phyloP scores from a whole-genome alignment of 495 filamentous ascomycete species.

The Mycothermus thermophilus region DNA sequence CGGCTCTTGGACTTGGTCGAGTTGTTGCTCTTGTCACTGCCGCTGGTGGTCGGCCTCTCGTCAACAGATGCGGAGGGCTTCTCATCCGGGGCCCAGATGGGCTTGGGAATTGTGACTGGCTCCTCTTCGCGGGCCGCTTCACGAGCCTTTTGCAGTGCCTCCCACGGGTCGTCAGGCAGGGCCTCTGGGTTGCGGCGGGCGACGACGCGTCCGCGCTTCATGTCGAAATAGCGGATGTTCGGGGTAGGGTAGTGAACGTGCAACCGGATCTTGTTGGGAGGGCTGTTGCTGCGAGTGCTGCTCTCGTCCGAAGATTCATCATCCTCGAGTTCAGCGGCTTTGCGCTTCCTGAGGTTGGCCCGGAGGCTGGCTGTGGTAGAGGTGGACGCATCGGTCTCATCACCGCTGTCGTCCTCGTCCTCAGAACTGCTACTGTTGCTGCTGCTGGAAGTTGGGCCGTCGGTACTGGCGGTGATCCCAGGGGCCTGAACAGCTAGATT shows the following conservation, averaged over 20 bases:
- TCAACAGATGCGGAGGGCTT: background rate
- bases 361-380: constrained; percentile 14
- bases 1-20: background rate
- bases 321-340: constrained; percentile 1
- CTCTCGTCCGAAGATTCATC: background rate
- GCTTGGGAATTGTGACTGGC: no score
- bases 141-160: no score
- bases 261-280: constrained; percentile 12
- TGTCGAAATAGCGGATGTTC: constrained; percentile 5
- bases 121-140: no score
- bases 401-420: constrained; percentile 2
- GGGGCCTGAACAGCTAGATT: constrained; percentile 3
- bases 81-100: no score
- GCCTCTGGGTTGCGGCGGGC: constrained; percentile 7
- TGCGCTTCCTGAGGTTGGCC: constrained; percentile 14
- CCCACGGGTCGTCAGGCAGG: no score
- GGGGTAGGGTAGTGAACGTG: constrained; percentile 7
- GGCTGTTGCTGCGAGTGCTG: no score
- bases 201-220: constrained; percentile 6
- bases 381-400: constrained; percentile 13
- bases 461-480: background rate
- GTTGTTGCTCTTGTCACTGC: constrained; percentile 5
- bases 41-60: background rate
- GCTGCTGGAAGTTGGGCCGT: background rate
- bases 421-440: background rate